phyloP scores from a whole-genome alignment of 1,284 basidiomycete species.

The Puccinia coronata region DNA sequence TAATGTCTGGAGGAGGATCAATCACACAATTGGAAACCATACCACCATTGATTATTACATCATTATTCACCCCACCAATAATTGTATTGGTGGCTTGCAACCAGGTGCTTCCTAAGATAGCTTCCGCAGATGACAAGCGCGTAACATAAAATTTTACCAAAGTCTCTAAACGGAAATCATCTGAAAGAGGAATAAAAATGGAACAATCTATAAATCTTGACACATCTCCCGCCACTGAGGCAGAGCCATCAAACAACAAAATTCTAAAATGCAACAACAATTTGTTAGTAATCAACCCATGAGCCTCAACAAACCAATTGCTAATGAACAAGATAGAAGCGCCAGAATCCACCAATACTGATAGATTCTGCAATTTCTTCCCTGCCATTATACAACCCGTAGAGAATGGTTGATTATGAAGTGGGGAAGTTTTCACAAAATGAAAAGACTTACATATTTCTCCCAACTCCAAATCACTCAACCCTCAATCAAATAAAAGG shows the following conservation, averaged over 20 bases:
- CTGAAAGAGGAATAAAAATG: background rate
- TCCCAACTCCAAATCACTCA: background rate
- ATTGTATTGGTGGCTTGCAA: background rate
- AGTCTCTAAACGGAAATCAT: background rate
- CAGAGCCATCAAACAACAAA: background rate
- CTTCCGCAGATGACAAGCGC: background rate
- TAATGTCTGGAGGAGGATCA: too few species aligned
- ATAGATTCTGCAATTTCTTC: too few species aligned
- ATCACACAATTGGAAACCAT: background rate
- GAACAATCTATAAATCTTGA: background rate
- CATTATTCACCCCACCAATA: background rate
- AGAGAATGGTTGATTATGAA: background rate
- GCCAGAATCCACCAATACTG: background rate
- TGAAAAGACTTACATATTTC: background rate
- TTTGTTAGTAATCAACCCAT: background rate
- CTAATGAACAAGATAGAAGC: background rate
- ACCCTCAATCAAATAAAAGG: background rate
- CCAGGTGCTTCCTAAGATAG: constrained; percentile 22
- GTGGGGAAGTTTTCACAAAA: background rate
- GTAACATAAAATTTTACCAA: background rate
- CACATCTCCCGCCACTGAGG: background rate
- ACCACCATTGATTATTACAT: background rate
- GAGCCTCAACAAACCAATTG: background rate
- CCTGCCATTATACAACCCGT: background rate
- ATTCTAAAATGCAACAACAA: background rate